Conservation (phyloP, 2,329 filamentous ascomycete genomes). For the Dactylonectria estremocensis region DNA sequence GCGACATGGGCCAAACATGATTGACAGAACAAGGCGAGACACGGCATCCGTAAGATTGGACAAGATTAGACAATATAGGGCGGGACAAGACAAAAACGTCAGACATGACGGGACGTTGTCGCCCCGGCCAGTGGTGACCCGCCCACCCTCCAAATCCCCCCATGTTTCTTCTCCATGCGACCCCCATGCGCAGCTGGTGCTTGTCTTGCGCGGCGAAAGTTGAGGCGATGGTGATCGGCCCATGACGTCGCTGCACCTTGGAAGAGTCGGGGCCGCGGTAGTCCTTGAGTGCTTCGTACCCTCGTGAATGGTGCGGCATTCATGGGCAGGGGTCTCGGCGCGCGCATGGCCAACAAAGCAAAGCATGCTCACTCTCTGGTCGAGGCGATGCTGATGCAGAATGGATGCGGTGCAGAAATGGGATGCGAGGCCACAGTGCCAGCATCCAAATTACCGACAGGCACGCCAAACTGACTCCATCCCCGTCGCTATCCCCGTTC, state of each 20-base stretch:
- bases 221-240: constrained; percentile 25
- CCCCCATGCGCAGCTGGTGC: constrained; percentile 20
- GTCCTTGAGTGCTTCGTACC: neutral
- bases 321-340: constrained; percentile 19
- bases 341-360: constrained; percentile 33
- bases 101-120: constrained; percentile 14
- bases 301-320: constrained; percentile 17
- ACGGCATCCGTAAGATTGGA: neutral
- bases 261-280: constrained; percentile 11
- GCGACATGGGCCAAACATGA: constrained; percentile 29
- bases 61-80: constrained; percentile 25
- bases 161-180: constrained; percentile 33
- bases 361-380: constrained; percentile 14
- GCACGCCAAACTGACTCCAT: constrained; percentile 26
- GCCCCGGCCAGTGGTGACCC: constrained; percentile 11
- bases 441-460: constrained; percentile 10
- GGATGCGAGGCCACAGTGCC: constrained; percentile 8
- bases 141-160: constrained; percentile 19
- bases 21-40: constrained; percentile 29
- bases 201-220: neutral
- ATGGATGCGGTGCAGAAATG: constrained; percentile 1
- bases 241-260: constrained; percentile 36
- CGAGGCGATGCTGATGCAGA: constrained; percentile 24
- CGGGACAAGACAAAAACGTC: constrained; percentile 27
- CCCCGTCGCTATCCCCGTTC: constrained; percentile 25